Base-by-base conservation (phyloP, 2,329 filamentous ascomycete genomes). In the Plenodomus lindquistii region DNA sequence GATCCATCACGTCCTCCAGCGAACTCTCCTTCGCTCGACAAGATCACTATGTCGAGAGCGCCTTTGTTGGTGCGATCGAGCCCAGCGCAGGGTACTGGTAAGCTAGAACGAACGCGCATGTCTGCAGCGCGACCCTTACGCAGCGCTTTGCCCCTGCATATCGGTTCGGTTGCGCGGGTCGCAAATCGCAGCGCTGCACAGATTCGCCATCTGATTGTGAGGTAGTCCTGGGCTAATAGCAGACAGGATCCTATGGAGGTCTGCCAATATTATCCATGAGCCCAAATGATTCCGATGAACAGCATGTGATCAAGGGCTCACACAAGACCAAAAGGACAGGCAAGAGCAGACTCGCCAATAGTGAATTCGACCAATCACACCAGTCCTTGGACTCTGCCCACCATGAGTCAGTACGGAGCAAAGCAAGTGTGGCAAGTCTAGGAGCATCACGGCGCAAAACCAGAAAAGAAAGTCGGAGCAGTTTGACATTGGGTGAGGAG, bases 51-150 rank as follows among this genome's bases (percentile, higher is more conserved):
- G 77, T 79, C 77, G 51, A 75, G 73, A 66, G 74, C 79, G 53
- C 82, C 82, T 49, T 77, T 85, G 48, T 73, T 86, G 44, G 71
- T 84, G 66, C 80, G 81, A 51, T 82, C 82, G 41, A 82, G 82
- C 55, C 82, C 83, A 37, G 81, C 81, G 27, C 78, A 81, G 65
- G 83, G 81, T 47, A 84, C 81, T 29, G 61, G 61, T 65, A 60
- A 62, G 61, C 56, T 54, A 55, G n/a, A n/a, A 49, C 52, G 36
- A 45, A 37, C 39, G 49, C 39, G 47, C 46, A 31, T 31, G 27
- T 31, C 27, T 31, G 27, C 27, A 31, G 27, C 27, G 6, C 11
- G 6, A 7, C 27, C 27, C 27, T 31, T 31, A 31, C 11, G 27
- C 6, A 4, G 10, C 27, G 27, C 27, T 13, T 31, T 13, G 27